Evolutionary conservation across 1,139 yeast genomes (phyloP), one percentile per base, ranked within the genome.

Genomic region (Ogataea hybrid): DNA sequence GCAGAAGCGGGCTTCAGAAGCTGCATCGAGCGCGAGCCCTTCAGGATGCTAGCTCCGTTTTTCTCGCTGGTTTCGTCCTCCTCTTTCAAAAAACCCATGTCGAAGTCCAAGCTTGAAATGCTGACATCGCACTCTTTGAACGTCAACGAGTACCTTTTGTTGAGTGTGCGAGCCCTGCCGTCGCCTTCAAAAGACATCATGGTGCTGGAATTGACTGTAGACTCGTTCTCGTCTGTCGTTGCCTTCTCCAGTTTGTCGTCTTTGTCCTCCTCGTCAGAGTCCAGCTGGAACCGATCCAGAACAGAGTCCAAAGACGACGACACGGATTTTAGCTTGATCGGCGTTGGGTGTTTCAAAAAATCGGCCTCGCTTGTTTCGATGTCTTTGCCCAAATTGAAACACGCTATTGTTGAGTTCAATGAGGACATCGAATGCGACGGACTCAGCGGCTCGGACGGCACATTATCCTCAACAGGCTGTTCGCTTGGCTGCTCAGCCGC

Each of bases 291-390:
- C 47, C 72, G 77, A 45, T 76, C 81, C 12, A 78, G 58, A 14
- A 77, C 62, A 2, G 79, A 69, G 53, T 77, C 83, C 64, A 76
- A 64, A 1, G 75, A 68, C 2, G 79, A 73, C 14, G 50, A 38
- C 1, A 62, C 32, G 4, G 54, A 48, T 33, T 33, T 31, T 2
- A 55, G 49, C 27, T 55, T 42, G 21, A 52, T 31, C 2, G 58
- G 57, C 17, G 42, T 49, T 14, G 60, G 57, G 31, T 50, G 57
- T 17, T 43, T 46, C 22, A 44, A 35, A 9, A 42, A 42, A n/a
- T 45, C 41, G 8, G 28, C 6, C 15, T 39, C 34, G 25, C 36
- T 41, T 8, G 40, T 50, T 7, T 53, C 52, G 2, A 51, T 22
- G 37, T 59, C 63, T 1, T 60, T 59, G 30, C 50, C 53, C 4